Evolutionary conservation across 2,329 filamentous ascomycete species (phyloP), one percentile per base, ranked within the genome.

Genomic region (Xylaria sp.): DNA sequence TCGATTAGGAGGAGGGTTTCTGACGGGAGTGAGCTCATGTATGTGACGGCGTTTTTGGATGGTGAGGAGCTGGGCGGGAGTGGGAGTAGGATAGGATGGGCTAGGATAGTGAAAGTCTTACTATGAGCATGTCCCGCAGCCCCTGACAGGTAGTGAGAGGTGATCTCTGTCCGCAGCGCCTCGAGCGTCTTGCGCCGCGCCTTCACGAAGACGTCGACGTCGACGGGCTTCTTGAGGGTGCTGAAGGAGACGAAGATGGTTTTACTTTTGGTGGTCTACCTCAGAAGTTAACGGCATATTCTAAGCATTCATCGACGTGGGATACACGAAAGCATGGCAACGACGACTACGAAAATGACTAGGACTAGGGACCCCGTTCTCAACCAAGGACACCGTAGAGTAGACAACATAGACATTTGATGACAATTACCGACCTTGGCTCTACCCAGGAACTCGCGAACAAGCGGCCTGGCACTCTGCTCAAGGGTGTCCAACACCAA

Each of bases 401-500:
- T 17, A 44, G 16, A 13, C 17, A 6, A 20, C 16, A 7, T 7
- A 17, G 13, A 8, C 41, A 38, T 24, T 7, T 22, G 3, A 21
- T 42, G 13, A 26, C 5, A 51, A 50, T 18, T 46, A 63, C 74
- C 54, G 63, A 89, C 90, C 77, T 88, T 90, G 50, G 89, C 91
- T 64, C 92, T 82, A 43, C 80, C 77, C 49, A 90, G 83, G 71
- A 93, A 90, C 71, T 96, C 92, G 17, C 77, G 74, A 1, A 93
- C 60, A 3, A 96, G 74, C 0, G 87, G 86, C 24, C 78, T 80
- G 6, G 86, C 90, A 21, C 87, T 85, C 73, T 96, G 92, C 74
- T 96, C 91, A 24, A 97, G 78, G 29, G 82, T 90, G 72, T 97
- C 93, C 52, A 96, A 79, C 2, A 97, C 74, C 21, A 97, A 77